These are phyloP conservation scores for Parietaria judaica DNA, from an alignment of 306 rosid genomes.

Conservation along the genomic window DNA sequence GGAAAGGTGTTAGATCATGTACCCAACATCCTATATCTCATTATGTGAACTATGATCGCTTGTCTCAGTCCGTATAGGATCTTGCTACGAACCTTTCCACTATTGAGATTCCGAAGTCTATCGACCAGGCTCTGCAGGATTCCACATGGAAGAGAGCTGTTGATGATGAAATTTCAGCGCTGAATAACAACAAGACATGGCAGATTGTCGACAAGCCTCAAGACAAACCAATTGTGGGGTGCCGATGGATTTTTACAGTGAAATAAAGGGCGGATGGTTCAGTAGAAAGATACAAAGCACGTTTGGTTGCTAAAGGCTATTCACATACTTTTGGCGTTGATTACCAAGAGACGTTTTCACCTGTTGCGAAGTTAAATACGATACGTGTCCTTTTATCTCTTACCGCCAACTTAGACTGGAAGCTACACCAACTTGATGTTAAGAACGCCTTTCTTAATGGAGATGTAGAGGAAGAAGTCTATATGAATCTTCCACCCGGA, in stretches of 20 bases:
- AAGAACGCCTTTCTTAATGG: too few relatives aligned
- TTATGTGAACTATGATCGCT: neutral
- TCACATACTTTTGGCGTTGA: neutral
- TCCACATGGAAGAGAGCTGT: neutral
- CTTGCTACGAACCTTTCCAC: too few relatives aligned
- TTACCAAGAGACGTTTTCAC: neutral
- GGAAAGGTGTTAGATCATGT: too few relatives aligned
- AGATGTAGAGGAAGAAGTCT: neutral
- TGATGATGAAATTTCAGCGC: neutral
- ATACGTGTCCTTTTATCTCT: neutral
- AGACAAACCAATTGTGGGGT: neutral
- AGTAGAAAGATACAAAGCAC: neutral
- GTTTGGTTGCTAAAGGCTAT: neutral
- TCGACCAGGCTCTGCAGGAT: neutral
- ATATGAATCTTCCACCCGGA: neutral
- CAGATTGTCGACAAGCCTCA: neutral
- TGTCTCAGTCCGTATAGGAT: too few relatives aligned
- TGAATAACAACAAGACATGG: neutral
- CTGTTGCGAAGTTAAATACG: neutral
- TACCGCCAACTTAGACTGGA: neutral
- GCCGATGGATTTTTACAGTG: neutral
- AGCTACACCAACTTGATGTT: neutral
- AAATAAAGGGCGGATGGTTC: neutral
- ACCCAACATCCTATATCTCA: neutral
- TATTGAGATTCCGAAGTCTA: neutral